Conservation (phyloP, 176 grass and related monocot genomes). For the Avena sativa region DNA sequence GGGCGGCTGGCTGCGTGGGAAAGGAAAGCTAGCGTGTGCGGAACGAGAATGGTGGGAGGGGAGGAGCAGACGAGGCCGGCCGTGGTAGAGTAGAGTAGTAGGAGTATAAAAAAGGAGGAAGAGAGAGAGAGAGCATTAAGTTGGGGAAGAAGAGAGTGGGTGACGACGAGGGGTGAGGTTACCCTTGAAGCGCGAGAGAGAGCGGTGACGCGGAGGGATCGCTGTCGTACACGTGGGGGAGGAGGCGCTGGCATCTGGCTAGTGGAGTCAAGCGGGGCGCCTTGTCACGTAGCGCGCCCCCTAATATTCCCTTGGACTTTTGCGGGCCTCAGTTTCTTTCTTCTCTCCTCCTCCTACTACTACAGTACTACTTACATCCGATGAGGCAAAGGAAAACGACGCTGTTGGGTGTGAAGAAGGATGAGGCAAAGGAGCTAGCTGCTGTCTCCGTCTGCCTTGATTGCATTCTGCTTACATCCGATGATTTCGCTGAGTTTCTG, state of each 20-base stretch:
- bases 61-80: conserved; percentile 23
- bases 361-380: too few species aligned
- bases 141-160: neutral
- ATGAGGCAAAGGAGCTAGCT: neutral
- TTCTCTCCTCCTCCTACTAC: too few species aligned
- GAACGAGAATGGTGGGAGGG: neutral
- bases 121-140: conserved; percentile 28
- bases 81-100: neutral
- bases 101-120: conserved; percentile 7
- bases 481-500: neutral
- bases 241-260: conserved; percentile 57
- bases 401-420: neutral
- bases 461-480: conserved; percentile 32
- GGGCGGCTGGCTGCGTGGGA: neutral
- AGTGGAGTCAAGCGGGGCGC: conserved; percentile 45
- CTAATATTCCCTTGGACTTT: conserved; percentile 39
- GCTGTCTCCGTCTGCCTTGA: conserved; percentile 40
- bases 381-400: neutral
- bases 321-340: neutral
- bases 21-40: neutral
- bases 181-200: neutral
- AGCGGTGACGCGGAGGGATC: conserved; percentile 44
- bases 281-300: conserved; percentile 60
- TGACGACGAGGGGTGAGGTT: conserved; percentile 37
- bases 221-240: conserved; percentile 58